Evolutionary conservation across 805 yeast species (phyloP).

Genomic region (Starmerella scarabaei): DNA sequence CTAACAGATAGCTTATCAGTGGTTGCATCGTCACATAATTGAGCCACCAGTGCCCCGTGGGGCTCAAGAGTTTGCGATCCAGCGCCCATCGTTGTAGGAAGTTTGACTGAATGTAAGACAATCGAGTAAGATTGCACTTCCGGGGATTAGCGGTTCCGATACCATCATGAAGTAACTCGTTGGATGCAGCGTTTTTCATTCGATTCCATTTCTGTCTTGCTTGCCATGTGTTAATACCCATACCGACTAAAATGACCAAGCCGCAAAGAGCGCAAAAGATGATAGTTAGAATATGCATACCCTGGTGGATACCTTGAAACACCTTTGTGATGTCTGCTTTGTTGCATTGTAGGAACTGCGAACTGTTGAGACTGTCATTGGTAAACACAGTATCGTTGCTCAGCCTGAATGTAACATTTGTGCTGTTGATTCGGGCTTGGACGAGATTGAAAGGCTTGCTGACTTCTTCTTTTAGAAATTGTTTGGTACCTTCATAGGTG

Average conservation of each 20-base stretch:
- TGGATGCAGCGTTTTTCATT: slow-evolving; percentile 7
- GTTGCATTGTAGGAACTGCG: slow-evolving; percentile 6
- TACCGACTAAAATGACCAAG: slow-evolving; percentile 4
- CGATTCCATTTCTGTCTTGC: slow-evolving; percentile 9
- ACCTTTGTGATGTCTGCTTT: background rate
- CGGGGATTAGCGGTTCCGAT: background rate
- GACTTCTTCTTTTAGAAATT: slow-evolving; percentile 42
- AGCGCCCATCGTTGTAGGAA: slow-evolving; percentile 1
- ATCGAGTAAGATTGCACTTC: background rate
- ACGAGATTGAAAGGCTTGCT: slow-evolving; percentile 46
- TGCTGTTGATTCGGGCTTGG: slow-evolving; percentile 28
- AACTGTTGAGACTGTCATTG: background rate
- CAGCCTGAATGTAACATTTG: slow-evolving; percentile 6
- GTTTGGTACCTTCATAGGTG: slow-evolving; percentile 49
- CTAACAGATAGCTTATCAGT: slow-evolving; percentile 37
- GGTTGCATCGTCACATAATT: slow-evolving; percentile 42
- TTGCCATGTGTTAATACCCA: slow-evolving; percentile 5
- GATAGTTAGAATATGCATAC: background rate
- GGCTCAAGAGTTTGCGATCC: background rate
- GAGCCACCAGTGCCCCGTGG: slow-evolving; percentile 32
- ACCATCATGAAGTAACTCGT: no score
- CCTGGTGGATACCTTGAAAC: slow-evolving; percentile 2
- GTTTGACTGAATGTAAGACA: slow-evolving; percentile 2
- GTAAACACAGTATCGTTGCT: background rate
- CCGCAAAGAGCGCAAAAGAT: slow-evolving; percentile 10